Evolutionary conservation across 768 basidiomycete genomes (phyloP), one percentile per base, ranked within the genome.

Genomic region (Tylopilus subfusipes): DNA sequence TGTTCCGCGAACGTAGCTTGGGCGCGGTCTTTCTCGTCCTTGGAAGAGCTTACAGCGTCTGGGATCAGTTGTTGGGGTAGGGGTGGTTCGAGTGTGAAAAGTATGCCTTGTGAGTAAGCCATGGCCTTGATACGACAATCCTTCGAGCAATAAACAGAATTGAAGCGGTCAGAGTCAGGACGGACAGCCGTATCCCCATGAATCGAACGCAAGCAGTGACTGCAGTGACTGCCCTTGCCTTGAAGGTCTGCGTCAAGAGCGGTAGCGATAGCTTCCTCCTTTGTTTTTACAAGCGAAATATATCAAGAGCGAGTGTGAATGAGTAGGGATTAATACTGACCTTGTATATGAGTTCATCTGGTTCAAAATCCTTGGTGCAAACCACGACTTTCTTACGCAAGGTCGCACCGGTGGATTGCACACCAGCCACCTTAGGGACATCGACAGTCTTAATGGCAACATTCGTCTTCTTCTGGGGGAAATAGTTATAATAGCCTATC

Each of bases 291-390:
- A 42, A 57, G 38, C 14, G 30, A 49, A 45, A 60, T 39, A 56
- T 8, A 34, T 58, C 27, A 47, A 50, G 50, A 46, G 13, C 16
- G 33, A 30, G 30, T n/a, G 7, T 42, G 12, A 13, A 45, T 33
- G 45, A 30, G 42, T 14, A 55, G 42, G 36, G 29, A 39, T 44
- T 1, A 4, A 19, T 16, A 57, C 54, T 46, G 67, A 84, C 90
- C 78, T 80, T 85, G 73, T 91, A 93, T 48, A 93, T 89, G 43
- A 82, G 73, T 54, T 92, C 87, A 44, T 89, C 90, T 3, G 78
- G 77, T 46, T 77, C 70, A 53, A 92, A 78, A 61, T 90, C 86
- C 67, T 85, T 84, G 53, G 74, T 78, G 29, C 82, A 82, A 31
- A 90, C 75, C 31, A 91, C 71, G 24, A 82, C 73, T 63, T 81